Percentiles rank a stretch among this genome's conserved stretches.
These are phyloP conservation scores for Ophiocordyceps australis DNA, from an alignment of 2,329 filamentous ascomycete genomes.

Conservation along the genomic window DNA sequence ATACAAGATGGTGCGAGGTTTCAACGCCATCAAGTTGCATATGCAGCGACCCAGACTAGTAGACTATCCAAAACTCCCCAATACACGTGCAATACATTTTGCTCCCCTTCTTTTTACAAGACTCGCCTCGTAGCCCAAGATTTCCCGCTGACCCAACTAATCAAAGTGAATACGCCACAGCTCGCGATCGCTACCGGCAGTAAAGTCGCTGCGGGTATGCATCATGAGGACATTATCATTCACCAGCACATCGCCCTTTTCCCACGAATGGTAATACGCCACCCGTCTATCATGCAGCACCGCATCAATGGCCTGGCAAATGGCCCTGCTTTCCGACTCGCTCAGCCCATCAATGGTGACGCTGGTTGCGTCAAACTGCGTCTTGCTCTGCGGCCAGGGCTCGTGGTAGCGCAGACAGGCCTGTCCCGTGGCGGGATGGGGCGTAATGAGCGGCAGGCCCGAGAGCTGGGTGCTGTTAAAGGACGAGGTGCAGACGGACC, in stretches of 20 bases:
- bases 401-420: conserved; percentile 36
- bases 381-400: conserved; percentile 32
- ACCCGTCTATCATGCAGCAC: conserved; percentile 30
- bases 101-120: too few species aligned
- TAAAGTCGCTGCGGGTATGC: conserved; percentile 29
- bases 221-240: conserved; percentile 31
- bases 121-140: too few species aligned
- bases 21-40: too few species aligned
- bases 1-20: too few species aligned
- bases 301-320: conserved; percentile 20
- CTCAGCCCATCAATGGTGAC: conserved; percentile 20
- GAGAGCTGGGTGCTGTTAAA: conserved; percentile 24
- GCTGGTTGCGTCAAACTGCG: conserved; percentile 26
- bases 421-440: conserved; percentile 23
- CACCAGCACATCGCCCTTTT: conserved; percentile 33
- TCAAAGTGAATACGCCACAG: conserved; percentile 33
- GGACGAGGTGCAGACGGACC: conserved; percentile 27
- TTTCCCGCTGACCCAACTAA: conserved; percentile 4
- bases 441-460: conserved; percentile 22
- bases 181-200: conserved; percentile 22
- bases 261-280: conserved; percentile 30
- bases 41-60: too few species aligned
- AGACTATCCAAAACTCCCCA: too few species aligned
- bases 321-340: conserved; percentile 11
- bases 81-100: too few species aligned